Evolutionary conservation across 805 yeast genomes (phyloP).

Genomic region (Yarrowia sp.): DNA sequence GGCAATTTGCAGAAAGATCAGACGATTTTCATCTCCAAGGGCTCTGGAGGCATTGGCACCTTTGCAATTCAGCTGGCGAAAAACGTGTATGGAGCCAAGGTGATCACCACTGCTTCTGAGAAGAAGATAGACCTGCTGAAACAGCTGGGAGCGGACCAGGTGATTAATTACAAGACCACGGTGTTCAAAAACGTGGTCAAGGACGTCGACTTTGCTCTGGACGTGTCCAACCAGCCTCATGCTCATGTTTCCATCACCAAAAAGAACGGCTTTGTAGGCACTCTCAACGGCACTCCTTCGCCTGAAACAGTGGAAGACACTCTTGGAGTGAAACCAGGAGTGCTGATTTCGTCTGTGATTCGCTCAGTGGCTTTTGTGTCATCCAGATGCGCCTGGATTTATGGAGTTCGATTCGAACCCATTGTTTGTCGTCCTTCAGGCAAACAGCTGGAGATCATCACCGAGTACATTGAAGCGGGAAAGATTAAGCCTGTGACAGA

Average conservation of each 20-base stretch:
- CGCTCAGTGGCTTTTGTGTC: not conserved
- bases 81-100: slow-evolving; percentile 30
- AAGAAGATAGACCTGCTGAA: slow-evolving; percentile 27
- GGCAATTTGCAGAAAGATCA: slow-evolving; percentile 24
- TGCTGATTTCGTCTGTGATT: not conserved
- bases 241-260: slow-evolving; percentile 26
- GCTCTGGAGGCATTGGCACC: slow-evolving; percentile 29
- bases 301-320: not conserved
- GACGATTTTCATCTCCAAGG: slow-evolving; percentile 29
- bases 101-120: slow-evolving; percentile 30
- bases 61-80: slow-evolving; percentile 29
- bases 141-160: slow-evolving; percentile 28
- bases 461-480: slow-evolving; percentile 26
- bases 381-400: not conserved
- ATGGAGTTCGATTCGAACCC: slow-evolving; percentile 20
- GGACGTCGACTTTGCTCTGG: slow-evolving; percentile 29
- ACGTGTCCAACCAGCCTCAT: slow-evolving; percentile 27
- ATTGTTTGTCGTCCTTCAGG: slow-evolving; percentile 10
- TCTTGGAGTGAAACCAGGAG: not conserved
- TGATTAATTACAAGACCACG: slow-evolving; percentile 30
- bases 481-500: slow-evolving; percentile 28
- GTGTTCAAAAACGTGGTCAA: slow-evolving; percentile 26
- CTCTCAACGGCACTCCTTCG: slow-evolving; percentile 26
- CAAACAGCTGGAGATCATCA: slow-evolving; percentile 6
- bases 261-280: slow-evolving; percentile 27